A percentile compares a stretch with the other conserved stretches of the same genome.
Evolutionary conservation across 305 asterid genomes (phyloP).

Genomic region (Withania somnifera): DNA sequence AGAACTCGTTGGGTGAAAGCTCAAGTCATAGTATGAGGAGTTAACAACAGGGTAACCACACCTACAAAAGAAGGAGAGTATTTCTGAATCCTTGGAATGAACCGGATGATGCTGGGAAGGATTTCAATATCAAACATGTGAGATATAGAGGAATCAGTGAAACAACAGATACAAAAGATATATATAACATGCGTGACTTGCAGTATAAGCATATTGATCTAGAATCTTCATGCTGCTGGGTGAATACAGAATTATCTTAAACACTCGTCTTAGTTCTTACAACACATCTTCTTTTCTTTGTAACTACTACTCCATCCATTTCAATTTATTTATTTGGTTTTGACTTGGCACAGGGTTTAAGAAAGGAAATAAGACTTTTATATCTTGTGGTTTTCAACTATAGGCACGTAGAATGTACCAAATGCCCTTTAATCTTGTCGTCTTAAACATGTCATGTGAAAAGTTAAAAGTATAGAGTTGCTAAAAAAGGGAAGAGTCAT

Average conservation of each 20-base stretch:
- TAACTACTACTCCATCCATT: too few relatives aligned
- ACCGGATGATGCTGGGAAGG: neutral
- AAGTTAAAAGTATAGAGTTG: too few relatives aligned
- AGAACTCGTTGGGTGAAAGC: slow-evolving; percentile 61
- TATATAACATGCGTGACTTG: neutral
- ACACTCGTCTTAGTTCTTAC: too few relatives aligned
- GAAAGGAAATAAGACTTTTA: too few relatives aligned
- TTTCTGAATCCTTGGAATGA: neutral
- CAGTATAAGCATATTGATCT: neutral
- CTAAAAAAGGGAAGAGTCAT: too few relatives aligned
- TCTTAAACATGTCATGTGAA: too few relatives aligned
- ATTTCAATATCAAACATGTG: neutral
- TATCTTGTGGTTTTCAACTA: too few relatives aligned
- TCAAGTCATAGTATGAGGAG: slow-evolving; percentile 79
- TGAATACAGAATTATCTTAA: neutral
- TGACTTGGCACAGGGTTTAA: too few relatives aligned
- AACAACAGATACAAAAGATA: neutral
- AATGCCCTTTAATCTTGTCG: too few relatives aligned
- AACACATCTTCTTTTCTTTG: too few relatives aligned
- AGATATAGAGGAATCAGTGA: neutral
- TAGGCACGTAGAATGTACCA: too few relatives aligned
- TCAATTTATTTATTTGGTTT: too few relatives aligned
- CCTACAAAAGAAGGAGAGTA: slow-evolving; percentile 20
- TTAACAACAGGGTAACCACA: slow-evolving; percentile 91
- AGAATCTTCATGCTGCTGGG: neutral